Percentiles rank a stretch among this genome's conserved stretches.
phyloP scores from a whole-genome alignment of 768 basidiomycete genomes.

The Russula brevipes region DNA sequence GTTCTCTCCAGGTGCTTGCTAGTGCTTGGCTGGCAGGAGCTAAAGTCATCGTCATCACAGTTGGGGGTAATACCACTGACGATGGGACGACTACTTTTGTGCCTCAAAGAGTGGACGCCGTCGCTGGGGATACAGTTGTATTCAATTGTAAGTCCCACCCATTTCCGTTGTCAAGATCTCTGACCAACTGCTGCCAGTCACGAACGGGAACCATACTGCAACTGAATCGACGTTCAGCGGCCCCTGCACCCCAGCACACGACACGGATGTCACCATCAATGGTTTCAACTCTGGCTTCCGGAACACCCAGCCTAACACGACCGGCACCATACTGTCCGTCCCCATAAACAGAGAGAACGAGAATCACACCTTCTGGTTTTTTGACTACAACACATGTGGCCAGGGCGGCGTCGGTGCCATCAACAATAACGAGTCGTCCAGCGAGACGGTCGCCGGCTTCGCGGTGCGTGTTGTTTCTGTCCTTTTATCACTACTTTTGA shows the following conservation, averaged over 20 bases:
- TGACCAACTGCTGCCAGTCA: conserved; percentile 47
- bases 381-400: conserved; percentile 49
- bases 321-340: conserved; percentile 42
- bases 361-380: conserved; percentile 54
- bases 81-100: conserved; percentile 44
- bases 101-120: conserved; percentile 42
- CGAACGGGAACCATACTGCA: conserved; percentile 31
- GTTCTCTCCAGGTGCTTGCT: conserved; percentile 15
- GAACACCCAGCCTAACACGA: conserved; percentile 43
- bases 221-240: conserved; percentile 51
- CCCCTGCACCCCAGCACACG: conserved; percentile 51
- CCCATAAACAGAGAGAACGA: conserved; percentile 40
- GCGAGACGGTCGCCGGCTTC: conserved; percentile 39
- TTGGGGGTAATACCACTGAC: conserved; percentile 42
- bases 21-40: conserved; percentile 30
- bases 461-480: conserved; percentile 34
- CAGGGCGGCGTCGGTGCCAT: conserved; percentile 58
- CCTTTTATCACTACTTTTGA: neutral
- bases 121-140: conserved; percentile 43
- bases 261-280: conserved; percentile 45
- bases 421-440: conserved; percentile 45
- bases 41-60: conserved; percentile 41
- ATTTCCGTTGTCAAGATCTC: conserved; percentile 25
- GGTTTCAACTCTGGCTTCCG: conserved; percentile 56
- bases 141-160: conserved; percentile 48